Percentiles rank a stretch among this genome's conserved stretches.
Evolutionary conservation across 164 flowering plant species (phyloP).

Genomic region (Stephania japonica): DNA sequence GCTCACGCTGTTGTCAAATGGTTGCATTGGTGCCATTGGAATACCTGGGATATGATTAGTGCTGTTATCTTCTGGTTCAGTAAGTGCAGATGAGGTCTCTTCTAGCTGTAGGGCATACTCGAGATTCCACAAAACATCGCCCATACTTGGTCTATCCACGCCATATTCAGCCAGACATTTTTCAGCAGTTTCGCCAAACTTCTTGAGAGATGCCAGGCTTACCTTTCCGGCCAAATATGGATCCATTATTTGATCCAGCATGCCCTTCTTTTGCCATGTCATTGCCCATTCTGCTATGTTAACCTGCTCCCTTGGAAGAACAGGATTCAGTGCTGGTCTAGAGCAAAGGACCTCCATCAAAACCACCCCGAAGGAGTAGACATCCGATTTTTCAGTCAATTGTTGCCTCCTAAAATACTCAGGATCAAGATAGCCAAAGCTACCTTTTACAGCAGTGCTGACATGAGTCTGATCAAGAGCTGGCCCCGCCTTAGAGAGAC

Average conservation of each 20-base stretch:
- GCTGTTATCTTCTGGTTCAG: constrained; percentile 84
- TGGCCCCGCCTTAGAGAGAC: constrained; percentile 88
- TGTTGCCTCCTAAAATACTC: constrained; percentile 94
- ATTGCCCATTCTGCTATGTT: constrained; percentile 95
- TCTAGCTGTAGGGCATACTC: constrained; percentile 93
- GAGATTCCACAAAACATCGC: constrained; percentile 91
- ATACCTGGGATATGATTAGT: constrained; percentile 75
- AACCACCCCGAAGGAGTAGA: constrained; percentile 94
- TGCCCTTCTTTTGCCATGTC: constrained; percentile 92
- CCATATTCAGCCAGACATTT: constrained; percentile 87
- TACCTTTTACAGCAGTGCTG: constrained; percentile 93
- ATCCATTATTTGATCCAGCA: constrained; percentile 88
- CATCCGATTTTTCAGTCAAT: constrained; percentile 89
- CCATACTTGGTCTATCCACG: constrained; percentile 90
- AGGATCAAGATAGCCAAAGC: constrained; percentile 93
- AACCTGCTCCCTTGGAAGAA: constrained; percentile 86
- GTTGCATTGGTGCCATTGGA: constrained; percentile 46
- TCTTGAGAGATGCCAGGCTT: constrained; percentile 75
- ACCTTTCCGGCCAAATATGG: constrained; percentile 59
- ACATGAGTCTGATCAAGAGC: constrained; percentile 91
- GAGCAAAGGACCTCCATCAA: constrained; percentile 87
- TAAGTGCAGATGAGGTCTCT: constrained; percentile 65
- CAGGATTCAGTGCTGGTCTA: constrained; percentile 86
- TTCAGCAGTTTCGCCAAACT: constrained; percentile 88
- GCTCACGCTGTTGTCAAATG: constrained; percentile 68